These are phyloP conservation scores for Saccharomyces jurei DNA, from an alignment of 805 yeast genomes.

Conservation along the genomic window DNA sequence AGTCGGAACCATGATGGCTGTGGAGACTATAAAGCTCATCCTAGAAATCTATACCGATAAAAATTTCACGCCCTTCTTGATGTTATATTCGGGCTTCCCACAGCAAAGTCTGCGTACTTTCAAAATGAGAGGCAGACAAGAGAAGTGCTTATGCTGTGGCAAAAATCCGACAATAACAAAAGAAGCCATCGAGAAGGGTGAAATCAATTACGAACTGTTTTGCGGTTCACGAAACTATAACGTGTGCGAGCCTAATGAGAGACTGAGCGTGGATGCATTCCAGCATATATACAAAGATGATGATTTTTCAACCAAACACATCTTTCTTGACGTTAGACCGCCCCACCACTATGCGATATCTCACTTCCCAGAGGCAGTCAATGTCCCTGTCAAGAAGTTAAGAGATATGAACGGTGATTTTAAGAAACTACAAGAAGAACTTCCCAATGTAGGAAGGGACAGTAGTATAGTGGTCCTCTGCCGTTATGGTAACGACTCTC, in stretches of 20 bases:
- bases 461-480: slow-evolving; percentile 57
- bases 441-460: slow-evolving; percentile 19
- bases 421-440: slow-evolving; percentile 11
- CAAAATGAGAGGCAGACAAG: slow-evolving; percentile 66
- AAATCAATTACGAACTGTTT: slow-evolving; percentile 58
- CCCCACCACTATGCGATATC: slow-evolving; percentile 65
- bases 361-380: slow-evolving; percentile 48
- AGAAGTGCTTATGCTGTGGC: slow-evolving; percentile 60
- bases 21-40: slow-evolving; percentile 73
- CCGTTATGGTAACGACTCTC: slow-evolving; percentile 87
- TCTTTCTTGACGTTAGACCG: slow-evolving; percentile 74
- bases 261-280: slow-evolving; percentile 38
- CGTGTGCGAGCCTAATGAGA: slow-evolving; percentile 37
- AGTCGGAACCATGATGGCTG: slow-evolving; percentile 81
- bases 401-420: slow-evolving; percentile 27
- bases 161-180: slow-evolving; percentile 41
- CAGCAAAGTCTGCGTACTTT: slow-evolving; percentile 61
- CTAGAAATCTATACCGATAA: slow-evolving; percentile 44
- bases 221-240: slow-evolving; percentile 56
- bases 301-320: slow-evolving; percentile 12
- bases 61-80: slow-evolving; percentile 58
- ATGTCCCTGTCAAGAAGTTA: slow-evolving; percentile 52
- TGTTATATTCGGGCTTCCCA: slow-evolving; percentile 61
- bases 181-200: slow-evolving; percentile 38
- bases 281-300: slow-evolving; percentile 24